Evolutionary conservation across 73 alveolate species (phyloP), one percentile per base, ranked within the genome.

Genomic region (Symbiodinium natans): DNA sequence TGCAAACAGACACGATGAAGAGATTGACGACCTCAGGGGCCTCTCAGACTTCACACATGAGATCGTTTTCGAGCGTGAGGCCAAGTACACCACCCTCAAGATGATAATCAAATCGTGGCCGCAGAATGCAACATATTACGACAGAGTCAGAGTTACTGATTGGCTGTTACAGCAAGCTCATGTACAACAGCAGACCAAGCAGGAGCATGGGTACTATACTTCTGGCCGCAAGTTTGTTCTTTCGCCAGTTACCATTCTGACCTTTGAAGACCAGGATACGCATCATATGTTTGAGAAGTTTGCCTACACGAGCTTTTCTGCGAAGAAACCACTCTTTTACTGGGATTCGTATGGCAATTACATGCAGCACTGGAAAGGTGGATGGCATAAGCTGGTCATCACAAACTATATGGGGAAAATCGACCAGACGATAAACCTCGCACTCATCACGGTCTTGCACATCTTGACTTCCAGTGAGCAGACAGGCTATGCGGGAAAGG

Each of bases 121-220:
- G 21, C 33, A 54, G 40, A 80, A 52, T 15, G 93, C 93, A 3
- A 52, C 83, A 17, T 86, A 86, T 40, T 15, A 31, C 11, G 93
- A 86, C 83, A 86, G 93, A 52, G 59, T 54, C 41, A 42, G 93
- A 0, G 59, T 86, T n/a, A 86, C 93, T 3, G 83, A 86, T 34
- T 86, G 93, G 93, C 56, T 86, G 31, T 31, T 85, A 33, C 59
- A 82, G 41, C 59, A 85, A 33, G 93, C 93, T 9, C 25, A 15
- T 6, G 54, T 52, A 1, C 42, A 85, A n/a, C 29, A 85, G 54
- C 54, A 31, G 29, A 27, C 92, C 29, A 46, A 52, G 38, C 82
- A 85, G 54, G 93, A 85, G 39, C 93, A 85, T 52, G 93, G 83
- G 31, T 85, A 85, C 82, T 85, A 85, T 82, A 85, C 83, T 9